A percentile compares a stretch with the other conserved stretches of the same genome.
Evolutionary conservation across 768 basidiomycete species (phyloP).

Genomic region (Tubosaeta sp.): DNA sequence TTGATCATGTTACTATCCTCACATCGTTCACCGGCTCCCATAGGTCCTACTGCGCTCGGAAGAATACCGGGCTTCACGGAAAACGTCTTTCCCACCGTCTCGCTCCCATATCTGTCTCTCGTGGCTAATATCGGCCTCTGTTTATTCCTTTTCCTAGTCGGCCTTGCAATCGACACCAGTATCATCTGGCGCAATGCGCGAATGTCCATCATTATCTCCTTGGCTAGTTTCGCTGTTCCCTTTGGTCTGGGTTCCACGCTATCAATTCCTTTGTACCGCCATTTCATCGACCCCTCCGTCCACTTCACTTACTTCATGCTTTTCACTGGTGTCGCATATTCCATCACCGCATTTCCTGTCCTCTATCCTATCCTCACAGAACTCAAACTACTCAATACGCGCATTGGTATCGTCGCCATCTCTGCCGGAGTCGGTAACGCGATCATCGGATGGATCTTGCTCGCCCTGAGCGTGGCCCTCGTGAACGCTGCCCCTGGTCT

Average conservation of each 20-base stretch:
- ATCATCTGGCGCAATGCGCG: constrained; percentile 76
- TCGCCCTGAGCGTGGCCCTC: constrained; percentile 88
- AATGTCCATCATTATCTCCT: constrained; percentile 61
- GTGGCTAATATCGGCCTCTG: constrained; percentile 86
- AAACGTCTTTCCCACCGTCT: constrained; percentile 73
- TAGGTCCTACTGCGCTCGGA: constrained; percentile 56
- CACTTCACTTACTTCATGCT: constrained; percentile 90
- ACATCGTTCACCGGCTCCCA: not conserved
- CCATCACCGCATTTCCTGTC: constrained; percentile 83
- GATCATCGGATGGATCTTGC: constrained; percentile 81
- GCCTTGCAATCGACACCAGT: constrained; percentile 79
- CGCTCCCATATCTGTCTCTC: constrained; percentile 74
- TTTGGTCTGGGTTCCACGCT: constrained; percentile 79
- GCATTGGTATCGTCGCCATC: constrained; percentile 90
- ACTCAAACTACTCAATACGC: constrained; percentile 85
- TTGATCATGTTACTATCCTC: constrained; percentile 32
- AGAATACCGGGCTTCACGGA: constrained; percentile 85
- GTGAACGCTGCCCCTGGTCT: constrained; percentile 84
- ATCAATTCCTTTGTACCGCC: constrained; percentile 47
- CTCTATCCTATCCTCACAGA: constrained; percentile 86
- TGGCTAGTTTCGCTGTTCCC: constrained; percentile 81
- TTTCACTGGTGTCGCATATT: constrained; percentile 88
- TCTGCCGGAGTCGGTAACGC: constrained; percentile 89
- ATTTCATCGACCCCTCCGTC: constrained; percentile 60
- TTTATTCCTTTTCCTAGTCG: constrained; percentile 88